Evolutionary conservation across 1,284 basidiomycete genomes (phyloP).

Genomic region (Cutaneotrichosporon sp.): DNA sequence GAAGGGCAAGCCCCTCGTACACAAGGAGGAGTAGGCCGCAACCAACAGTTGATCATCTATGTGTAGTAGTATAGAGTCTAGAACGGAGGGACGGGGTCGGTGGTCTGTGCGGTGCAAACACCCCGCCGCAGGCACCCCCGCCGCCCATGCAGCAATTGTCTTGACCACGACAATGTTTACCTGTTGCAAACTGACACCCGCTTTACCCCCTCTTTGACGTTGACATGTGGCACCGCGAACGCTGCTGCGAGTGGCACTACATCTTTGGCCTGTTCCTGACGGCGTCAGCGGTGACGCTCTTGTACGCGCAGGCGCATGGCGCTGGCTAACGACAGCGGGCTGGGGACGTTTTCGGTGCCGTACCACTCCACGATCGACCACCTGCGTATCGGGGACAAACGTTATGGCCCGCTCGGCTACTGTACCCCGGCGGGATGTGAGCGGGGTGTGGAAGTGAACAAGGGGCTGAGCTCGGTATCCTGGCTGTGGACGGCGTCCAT

Average conservation of each 20-base stretch:
- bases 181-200: too few species aligned
- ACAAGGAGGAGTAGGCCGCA: conserved; percentile 6
- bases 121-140: background rate
- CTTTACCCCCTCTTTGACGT: background rate
- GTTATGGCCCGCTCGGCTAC: background rate
- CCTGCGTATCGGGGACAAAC: background rate
- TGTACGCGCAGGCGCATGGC: conserved; percentile 19
- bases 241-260: conserved; percentile 32
- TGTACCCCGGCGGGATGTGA: too few species aligned
- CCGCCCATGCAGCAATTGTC: background rate
- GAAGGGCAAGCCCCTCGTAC: conserved; percentile 5
- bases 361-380: background rate
- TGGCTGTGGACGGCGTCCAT: too few species aligned
- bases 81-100: too few species aligned
- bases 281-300: conserved; percentile 13
- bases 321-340: background rate
- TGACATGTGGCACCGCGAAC: conserved; percentile 4
- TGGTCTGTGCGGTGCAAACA: background rate
- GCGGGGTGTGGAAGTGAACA: too few species aligned
- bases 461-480: background rate
- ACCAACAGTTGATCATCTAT: too few species aligned
- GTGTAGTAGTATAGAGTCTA: background rate
- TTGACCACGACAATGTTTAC: background rate
- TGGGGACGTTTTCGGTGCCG: background rate
- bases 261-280: conserved; percentile 27